phyloP scores from a whole-genome alignment of 768 basidiomycete genomes.

The Naganishia randhawae region DNA sequence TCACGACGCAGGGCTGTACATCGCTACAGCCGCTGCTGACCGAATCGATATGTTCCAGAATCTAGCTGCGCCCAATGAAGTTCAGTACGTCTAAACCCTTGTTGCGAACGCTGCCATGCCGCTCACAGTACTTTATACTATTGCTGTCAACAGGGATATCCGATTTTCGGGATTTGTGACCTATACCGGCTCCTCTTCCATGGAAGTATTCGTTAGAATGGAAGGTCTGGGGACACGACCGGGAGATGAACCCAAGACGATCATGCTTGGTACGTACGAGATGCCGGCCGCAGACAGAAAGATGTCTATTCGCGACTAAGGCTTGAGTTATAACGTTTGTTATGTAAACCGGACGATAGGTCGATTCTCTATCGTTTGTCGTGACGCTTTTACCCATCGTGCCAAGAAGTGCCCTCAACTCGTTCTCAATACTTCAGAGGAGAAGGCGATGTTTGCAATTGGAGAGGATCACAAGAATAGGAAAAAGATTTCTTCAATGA shows the following conservation, averaged over 20 bases:
- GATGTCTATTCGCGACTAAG: too few species aligned
- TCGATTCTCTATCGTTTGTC: conserved; percentile 87
- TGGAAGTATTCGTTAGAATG: conserved; percentile 85
- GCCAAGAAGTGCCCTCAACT: conserved; percentile 66
- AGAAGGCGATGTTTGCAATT: conserved; percentile 61
- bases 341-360: conserved; percentile 60
- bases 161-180: conserved; percentile 76
- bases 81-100: conserved; percentile 33
- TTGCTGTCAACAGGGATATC: conserved; percentile 55
- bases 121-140: background rate
- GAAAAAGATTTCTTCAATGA: conserved; percentile 58
- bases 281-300: background rate
- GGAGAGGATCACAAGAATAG: conserved; percentile 70
- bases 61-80: conserved; percentile 40
- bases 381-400: conserved; percentile 65
- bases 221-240: conserved; percentile 59
- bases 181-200: conserved; percentile 69
- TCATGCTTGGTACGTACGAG: conserved; percentile 60
- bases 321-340: too few species aligned
- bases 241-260: conserved; percentile 56
- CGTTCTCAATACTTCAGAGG: conserved; percentile 61
- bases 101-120: background rate
- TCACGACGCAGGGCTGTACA: conserved; percentile 67
- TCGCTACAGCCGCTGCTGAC: conserved; percentile 80
- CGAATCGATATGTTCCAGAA: conserved; percentile 52